Evolutionary conservation across 768 basidiomycete genomes (phyloP), one percentile per base, ranked within the genome.

Genomic region (Tylopilus subfusipes): DNA sequence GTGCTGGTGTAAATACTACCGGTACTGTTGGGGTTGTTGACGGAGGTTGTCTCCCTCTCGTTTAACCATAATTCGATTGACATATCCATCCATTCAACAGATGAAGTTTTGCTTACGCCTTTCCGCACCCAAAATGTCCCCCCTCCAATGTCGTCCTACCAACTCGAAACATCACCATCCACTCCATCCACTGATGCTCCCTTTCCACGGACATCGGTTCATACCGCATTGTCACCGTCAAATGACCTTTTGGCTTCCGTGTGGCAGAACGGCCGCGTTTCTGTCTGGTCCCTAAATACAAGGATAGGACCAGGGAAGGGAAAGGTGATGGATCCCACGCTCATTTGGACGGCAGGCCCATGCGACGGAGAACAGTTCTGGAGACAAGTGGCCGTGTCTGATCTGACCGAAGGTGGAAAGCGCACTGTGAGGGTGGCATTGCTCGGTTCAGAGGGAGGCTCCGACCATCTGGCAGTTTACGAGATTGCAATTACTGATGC

Each of bases 101-200:
- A 82, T 2, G 76, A 75, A 21, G 73, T 92, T 52, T 81, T 95
- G 4, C 75, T 99, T 38, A 99, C 96, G 2, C 90, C 97, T 16
- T 98, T 98, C 79, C 82, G 94, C 38, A 81, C 83, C 1, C 91
- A 96, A 72, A 98, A 97, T 65, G 81, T 96, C 5, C 97, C 96
- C n/a, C 97, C 97, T n/a, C 97, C 97, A 0, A 95, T 97, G 93
- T 90, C 86, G 1, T 86, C 92, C 2, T 76, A 79, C 60, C 71
- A 71, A 38, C 72, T 83, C 48, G 43, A 72, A 66, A 19, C 70
- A 50, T 45, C 66, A 13, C 39, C 56, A 11, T 43, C 59, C 25
- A 12, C 52, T 52, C 18, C 55, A 48, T 33, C 44, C 2, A 4
- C 11, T 1, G 34, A 44, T 36, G 8, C 16, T 25, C 19, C 55